phyloP scores from a whole-genome alignment of 495 filamentous ascomycete genomes.

The Hamigera avellanea region DNA sequence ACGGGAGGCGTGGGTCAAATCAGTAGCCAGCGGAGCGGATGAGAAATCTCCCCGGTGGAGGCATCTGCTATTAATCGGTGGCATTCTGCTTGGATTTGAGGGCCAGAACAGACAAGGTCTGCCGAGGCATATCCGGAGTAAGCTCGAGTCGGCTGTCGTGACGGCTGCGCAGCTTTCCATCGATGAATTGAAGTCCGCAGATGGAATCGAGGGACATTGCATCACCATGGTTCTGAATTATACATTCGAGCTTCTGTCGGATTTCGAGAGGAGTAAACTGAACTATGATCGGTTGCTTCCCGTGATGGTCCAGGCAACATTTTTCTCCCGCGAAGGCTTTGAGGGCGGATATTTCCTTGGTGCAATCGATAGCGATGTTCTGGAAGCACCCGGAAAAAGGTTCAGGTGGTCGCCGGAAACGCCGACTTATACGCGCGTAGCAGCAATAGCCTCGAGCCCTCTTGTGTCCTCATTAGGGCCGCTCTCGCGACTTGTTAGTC shows the following conservation, averaged over 20 bases:
- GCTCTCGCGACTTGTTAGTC: constrained; percentile 63
- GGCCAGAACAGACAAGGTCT: constrained; percentile 52
- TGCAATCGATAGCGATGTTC: constrained; percentile 64
- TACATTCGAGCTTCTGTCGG: constrained; percentile 62
- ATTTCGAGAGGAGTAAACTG: constrained; percentile 41
- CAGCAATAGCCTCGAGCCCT: constrained; percentile 49
- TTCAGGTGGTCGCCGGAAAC: constrained; percentile 63
- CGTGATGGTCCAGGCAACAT: constrained; percentile 53
- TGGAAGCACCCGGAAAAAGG: constrained; percentile 45
- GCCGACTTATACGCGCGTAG: constrained; percentile 43
- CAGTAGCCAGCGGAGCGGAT: constrained; percentile 74
- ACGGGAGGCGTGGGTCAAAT: constrained; percentile 71
- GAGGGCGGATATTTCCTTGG: constrained; percentile 74
- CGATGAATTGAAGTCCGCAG: constrained; percentile 33
- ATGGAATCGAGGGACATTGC: constrained; percentile 47
- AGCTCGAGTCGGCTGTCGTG: constrained; percentile 64
- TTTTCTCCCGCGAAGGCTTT: constrained; percentile 62
- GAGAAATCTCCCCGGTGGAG: constrained; percentile 78
- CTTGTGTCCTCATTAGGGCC: constrained; percentile 68
- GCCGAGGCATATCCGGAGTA: constrained; percentile 49
- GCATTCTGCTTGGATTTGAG: constrained; percentile 74
- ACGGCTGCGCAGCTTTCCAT: constrained; percentile 71
- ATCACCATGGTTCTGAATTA: constrained; percentile 68
- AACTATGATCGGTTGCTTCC: constrained; percentile 71
- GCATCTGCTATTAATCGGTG: constrained; percentile 70